Evolutionary conservation across 495 filamentous ascomycete genomes (phyloP).

Genomic region (Talaromyces proteolyticus): DNA sequence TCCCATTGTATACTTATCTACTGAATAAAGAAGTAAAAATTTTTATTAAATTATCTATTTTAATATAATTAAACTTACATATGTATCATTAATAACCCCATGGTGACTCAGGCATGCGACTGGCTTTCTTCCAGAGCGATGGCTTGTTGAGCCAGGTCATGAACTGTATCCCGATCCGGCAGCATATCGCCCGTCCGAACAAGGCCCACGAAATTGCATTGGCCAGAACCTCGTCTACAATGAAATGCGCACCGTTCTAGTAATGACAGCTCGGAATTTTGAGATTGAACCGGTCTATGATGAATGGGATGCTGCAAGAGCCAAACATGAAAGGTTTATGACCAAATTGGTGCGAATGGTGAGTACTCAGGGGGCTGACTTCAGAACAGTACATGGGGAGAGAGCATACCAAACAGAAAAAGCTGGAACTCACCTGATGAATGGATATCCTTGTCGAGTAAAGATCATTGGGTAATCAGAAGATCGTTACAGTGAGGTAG

Average conservation of each 20-base stretch:
- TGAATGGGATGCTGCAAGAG: not conserved
- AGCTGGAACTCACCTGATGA: not conserved
- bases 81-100: no score
- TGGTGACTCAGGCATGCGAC: no score
- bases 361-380: not conserved
- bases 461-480: not conserved
- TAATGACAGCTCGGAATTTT: slow-evolving; percentile 25
- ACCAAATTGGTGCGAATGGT: not conserved
- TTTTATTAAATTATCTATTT: no score
- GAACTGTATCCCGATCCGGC: slow-evolving; percentile 16
- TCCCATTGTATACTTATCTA: no score
- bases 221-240: slow-evolving; percentile 42
- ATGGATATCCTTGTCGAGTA: slow-evolving; percentile 1
- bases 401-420: slow-evolving; percentile 1
- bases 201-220: slow-evolving; percentile 43
- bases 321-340: not conserved
- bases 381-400: not conserved
- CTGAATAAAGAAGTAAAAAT: no score
- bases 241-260: slow-evolving; percentile 34
- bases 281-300: not conserved
- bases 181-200: slow-evolving; percentile 40
- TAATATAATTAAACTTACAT: no score
- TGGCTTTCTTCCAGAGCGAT: slow-evolving; percentile 26
- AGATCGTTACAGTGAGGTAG: not conserved
- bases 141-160: slow-evolving; percentile 9